phyloP scores from a whole-genome alignment of 352 stramenopile genomes.

The Globisporangium lucens region DNA sequence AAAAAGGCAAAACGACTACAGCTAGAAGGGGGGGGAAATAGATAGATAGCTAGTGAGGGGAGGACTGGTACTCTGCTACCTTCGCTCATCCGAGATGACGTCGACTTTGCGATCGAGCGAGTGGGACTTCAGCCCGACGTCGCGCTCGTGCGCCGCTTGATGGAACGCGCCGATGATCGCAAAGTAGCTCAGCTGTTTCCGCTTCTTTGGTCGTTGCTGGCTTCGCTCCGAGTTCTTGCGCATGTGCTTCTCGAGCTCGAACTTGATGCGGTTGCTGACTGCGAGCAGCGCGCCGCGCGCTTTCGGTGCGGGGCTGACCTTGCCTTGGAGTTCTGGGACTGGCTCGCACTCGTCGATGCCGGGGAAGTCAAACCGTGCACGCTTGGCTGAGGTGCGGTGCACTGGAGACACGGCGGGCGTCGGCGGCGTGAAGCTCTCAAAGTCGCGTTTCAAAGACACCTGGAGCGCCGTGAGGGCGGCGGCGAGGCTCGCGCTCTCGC shows the following conservation, averaged over 20 bases:
- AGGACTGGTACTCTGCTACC: slow-evolving; percentile 7
- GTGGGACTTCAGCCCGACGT: slow-evolving; percentile 32
- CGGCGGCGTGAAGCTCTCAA: slow-evolving; percentile 65
- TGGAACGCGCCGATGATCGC: slow-evolving; percentile 81
- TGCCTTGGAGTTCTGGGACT: slow-evolving; percentile 20
- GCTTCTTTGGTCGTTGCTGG: slow-evolving; percentile 45
- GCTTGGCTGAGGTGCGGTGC: slow-evolving; percentile 49
- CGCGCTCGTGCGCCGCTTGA: slow-evolving; percentile 64
- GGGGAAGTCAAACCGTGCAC: slow-evolving; percentile 52
- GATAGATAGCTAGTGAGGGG: slow-evolving; percentile 12
- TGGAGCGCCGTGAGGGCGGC: slow-evolving; percentile 63
- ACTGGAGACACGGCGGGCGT: slow-evolving; percentile 67
- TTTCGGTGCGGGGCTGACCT: slow-evolving; percentile 35
- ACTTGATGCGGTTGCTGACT: slow-evolving; percentile 70
- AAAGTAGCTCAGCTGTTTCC: slow-evolving; percentile 76
- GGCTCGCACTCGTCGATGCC: slow-evolving; percentile 26
- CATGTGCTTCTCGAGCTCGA: slow-evolving; percentile 63
- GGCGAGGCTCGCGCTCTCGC: slow-evolving; percentile 49
- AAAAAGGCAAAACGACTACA: slow-evolving; percentile 16
- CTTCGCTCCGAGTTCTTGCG: slow-evolving; percentile 45
- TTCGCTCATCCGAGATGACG: slow-evolving; percentile 11
- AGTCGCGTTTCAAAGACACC: slow-evolving; percentile 71
- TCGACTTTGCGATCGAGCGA: slow-evolving; percentile 30
- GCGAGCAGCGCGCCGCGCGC: slow-evolving; percentile 53
- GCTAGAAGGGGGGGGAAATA: slow-evolving; percentile 9